phyloP scores from a whole-genome alignment of 805 yeast genomes.

The Metschnikowia cerradonensis region DNA sequence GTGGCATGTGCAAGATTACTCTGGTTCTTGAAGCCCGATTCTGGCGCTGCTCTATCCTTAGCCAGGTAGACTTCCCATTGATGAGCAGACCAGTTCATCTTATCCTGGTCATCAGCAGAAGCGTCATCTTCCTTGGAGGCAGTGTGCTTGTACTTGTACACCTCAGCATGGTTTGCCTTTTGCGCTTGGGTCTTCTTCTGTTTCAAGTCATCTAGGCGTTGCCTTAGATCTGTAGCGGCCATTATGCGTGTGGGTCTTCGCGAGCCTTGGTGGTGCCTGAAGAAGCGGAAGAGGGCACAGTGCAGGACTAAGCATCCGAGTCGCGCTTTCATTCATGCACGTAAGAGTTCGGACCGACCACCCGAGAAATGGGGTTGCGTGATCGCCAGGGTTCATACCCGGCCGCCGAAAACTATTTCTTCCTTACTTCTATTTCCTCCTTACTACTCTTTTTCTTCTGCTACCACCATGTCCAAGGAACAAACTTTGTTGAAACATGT shows the following conservation, averaged over 20 bases:
- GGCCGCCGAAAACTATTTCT: not conserved
- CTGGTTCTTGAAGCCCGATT: constrained; percentile 46
- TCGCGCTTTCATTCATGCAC: not conserved
- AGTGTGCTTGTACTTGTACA: not conserved
- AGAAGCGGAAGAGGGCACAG: not conserved
- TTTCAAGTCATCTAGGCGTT: constrained; percentile 8
- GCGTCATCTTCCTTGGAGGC: not conserved
- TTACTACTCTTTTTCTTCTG: not conserved
- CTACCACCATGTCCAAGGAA: constrained; percentile 19
- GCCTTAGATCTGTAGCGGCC: not conserved
- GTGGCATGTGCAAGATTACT: constrained; percentile 57
- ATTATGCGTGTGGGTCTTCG: not conserved
- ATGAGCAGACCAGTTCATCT: constrained; percentile 43
- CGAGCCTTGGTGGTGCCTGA: not conserved
- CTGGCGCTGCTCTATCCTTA: constrained; percentile 18
- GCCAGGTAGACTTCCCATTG: constrained; percentile 51
- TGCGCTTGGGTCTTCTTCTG: constrained; percentile 7
- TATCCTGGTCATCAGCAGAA: constrained; percentile 4
- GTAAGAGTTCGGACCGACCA: not conserved
- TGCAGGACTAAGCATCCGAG: not conserved
- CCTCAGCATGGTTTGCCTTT: constrained; percentile 6
- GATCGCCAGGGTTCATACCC: constrained; percentile 1
- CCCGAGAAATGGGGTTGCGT: constrained; percentile 5
- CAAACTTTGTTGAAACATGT: constrained; percentile 23
- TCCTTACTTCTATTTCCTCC: not conserved